Conservation (phyloP, 1,284 basidiomycete species). For the Rhodotorula sp. region DNA sequence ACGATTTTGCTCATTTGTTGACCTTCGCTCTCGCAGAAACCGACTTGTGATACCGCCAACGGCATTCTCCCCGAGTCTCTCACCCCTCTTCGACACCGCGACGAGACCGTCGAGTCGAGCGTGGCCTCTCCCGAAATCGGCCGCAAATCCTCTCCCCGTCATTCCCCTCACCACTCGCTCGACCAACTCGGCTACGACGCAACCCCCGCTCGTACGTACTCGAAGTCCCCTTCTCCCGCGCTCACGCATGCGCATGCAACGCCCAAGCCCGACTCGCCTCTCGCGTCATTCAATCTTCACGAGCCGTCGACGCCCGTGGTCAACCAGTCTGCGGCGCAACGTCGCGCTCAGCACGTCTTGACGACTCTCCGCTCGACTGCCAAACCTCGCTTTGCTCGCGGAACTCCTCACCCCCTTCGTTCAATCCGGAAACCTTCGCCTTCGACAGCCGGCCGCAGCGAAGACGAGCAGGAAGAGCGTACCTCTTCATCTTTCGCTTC, state of each 20-base stretch:
- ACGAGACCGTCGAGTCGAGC: background rate
- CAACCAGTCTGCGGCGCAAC: slow-evolving; percentile 30
- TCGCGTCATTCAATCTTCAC: slow-evolving; percentile 1
- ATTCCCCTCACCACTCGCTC: slow-evolving; percentile 7
- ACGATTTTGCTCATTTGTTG: no score
- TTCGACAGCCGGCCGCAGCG: background rate
- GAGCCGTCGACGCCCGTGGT: slow-evolving; percentile 4
- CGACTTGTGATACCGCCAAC: background rate
- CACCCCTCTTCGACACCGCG: slow-evolving; percentile 23
- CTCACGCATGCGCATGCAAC: slow-evolving; percentile 7
- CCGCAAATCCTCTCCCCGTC: slow-evolving; percentile 24
- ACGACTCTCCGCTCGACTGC: slow-evolving; percentile 41
- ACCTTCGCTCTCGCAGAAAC: background rate
- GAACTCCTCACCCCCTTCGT: slow-evolving; percentile 27
- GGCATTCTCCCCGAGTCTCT: slow-evolving; percentile 6
- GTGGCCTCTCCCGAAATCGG: slow-evolving; percentile 15
- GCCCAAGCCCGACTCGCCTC: slow-evolving; percentile 18
- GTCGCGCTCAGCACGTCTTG: slow-evolving; percentile 40
- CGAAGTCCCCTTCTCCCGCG: slow-evolving; percentile 8
- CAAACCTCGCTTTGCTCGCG: slow-evolving; percentile 25
- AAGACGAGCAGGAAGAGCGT: slow-evolving; percentile 10
- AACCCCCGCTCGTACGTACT: slow-evolving; percentile 7
- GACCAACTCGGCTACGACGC: slow-evolving; percentile 1
- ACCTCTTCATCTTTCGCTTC: slow-evolving; percentile 61
- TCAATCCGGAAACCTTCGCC: slow-evolving; percentile 18